phyloP scores from a whole-genome alignment of 441 rosid genomes.

The Hypseocharis bilobata region DNA sequence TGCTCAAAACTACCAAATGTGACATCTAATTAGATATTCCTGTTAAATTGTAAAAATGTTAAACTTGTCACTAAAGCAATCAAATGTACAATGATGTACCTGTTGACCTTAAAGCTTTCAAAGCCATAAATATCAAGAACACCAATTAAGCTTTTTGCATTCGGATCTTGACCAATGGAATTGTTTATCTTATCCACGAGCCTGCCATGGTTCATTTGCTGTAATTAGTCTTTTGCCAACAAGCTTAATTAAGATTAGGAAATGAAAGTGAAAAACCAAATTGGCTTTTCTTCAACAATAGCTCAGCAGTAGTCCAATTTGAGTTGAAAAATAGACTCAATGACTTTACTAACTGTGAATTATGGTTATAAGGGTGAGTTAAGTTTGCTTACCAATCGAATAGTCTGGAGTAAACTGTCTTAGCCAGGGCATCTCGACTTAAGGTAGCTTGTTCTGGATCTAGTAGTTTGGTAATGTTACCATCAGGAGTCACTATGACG shows the following conservation, averaged over 20 bases:
- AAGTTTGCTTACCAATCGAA: constrained; percentile 73
- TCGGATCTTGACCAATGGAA: constrained; percentile 97
- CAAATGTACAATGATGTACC: constrained; percentile 32
- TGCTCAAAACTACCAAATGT: constrained; percentile 69
- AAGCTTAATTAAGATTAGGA: not conserved
- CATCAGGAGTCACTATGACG: constrained; percentile 99
- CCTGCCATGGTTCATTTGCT: constrained; percentile 39
- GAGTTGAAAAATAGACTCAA: not conserved
- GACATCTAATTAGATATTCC: constrained; percentile 3
- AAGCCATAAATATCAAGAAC: constrained; percentile 98
- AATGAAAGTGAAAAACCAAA: not conserved
- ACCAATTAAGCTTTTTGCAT: constrained; percentile 80
- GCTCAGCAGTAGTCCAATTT: too few species aligned
- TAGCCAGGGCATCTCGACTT: constrained; percentile 96
- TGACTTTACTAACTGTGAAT: not conserved
- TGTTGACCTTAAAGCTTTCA: constrained; percentile 93
- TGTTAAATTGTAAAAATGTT: constrained; percentile 5
- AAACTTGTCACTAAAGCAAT: constrained; percentile 11
- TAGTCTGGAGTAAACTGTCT: constrained; percentile 90
- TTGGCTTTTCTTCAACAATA: not conserved
- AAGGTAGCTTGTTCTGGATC: constrained; percentile 75
- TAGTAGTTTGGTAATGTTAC: constrained; percentile 87
- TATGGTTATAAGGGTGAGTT: not conserved
- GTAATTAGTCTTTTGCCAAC: constrained; percentile 7
- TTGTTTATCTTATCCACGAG: constrained; percentile 83